These are phyloP conservation scores for Talaromyces sp. DNA, from an alignment of 2,329 filamentous ascomycete species.

Conservation along the genomic window DNA sequence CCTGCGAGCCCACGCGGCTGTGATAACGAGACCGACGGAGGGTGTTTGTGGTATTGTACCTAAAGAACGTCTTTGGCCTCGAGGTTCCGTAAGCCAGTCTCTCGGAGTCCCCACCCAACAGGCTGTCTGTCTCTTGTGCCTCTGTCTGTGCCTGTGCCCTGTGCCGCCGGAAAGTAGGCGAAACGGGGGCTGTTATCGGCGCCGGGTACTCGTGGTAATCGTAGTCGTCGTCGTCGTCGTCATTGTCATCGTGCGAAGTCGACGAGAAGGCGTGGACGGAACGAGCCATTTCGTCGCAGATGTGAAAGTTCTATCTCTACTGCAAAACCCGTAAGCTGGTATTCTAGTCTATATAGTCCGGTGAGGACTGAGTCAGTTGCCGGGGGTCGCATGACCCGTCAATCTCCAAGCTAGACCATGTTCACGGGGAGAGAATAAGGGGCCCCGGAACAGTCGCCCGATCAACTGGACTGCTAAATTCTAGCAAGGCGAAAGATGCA, in stretches of 20 bases:
- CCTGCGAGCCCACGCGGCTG: conserved; percentile 48
- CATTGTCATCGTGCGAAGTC: conserved; percentile 3
- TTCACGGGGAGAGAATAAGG: not conserved
- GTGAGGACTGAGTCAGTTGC: not conserved
- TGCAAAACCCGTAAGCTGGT: not conserved
- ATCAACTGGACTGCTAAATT: not conserved
- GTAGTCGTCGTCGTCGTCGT: conserved; percentile 11
- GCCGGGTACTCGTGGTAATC: not conserved
- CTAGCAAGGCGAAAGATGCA: not conserved
- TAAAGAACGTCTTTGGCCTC: conserved; percentile 27
- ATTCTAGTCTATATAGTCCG: not conserved
- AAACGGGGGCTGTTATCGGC: conserved; percentile 29
- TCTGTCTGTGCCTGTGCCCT: conserved; percentile 23
- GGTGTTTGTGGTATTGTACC: conserved; percentile 31
- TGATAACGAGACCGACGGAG: conserved; percentile 40
- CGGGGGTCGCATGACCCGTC: not conserved
- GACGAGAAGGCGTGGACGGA: conserved; percentile 3
- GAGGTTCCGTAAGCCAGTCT: conserved; percentile 31
- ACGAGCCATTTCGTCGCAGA: conserved; percentile 11
- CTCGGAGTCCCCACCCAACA: conserved; percentile 13
- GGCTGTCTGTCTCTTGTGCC: conserved; percentile 21
- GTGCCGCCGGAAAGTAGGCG: conserved; percentile 30
- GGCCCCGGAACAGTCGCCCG: not conserved
- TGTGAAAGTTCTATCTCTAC: not conserved
- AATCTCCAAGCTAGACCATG: not conserved